Percentiles rank a stretch among this genome's conserved stretches.
These are phyloP conservation scores for Hysterangium stoloniferum DNA, from an alignment of 768 basidiomycete species.

Conservation along the genomic window DNA sequence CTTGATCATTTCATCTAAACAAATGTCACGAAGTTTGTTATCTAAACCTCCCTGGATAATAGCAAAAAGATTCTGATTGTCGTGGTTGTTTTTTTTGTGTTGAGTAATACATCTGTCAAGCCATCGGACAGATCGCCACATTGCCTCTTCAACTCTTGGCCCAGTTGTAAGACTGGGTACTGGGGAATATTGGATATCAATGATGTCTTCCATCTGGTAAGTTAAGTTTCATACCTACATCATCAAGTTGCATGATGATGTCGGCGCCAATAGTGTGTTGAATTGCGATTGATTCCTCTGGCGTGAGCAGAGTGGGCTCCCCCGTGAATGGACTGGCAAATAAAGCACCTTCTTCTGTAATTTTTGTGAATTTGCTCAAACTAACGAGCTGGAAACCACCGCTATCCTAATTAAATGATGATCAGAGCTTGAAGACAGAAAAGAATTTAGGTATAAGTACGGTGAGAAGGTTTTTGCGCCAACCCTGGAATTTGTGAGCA, in stretches of 20 bases:
- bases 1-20: constrained; percentile 74
- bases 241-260: constrained; percentile 93
- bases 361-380: constrained; percentile 72
- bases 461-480: constrained; percentile 79
- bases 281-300: constrained; percentile 85
- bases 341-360: constrained; percentile 84
- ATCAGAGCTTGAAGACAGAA: background rate
- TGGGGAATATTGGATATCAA: constrained; percentile 23
- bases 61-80: constrained; percentile 80
- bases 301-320: constrained; percentile 83
- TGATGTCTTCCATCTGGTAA: background rate
- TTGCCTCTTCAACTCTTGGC: constrained; percentile 78
- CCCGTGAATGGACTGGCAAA: constrained; percentile 83
- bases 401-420: constrained; percentile 53
- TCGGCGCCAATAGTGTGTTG: constrained; percentile 89
- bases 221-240: constrained; percentile 56
- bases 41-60: constrained; percentile 89
- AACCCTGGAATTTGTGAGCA: constrained; percentile 86
- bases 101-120: constrained; percentile 79
- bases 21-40: constrained; percentile 58
- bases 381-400: constrained; percentile 89
- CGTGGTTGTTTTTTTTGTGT: constrained; percentile 62
- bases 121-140: constrained; percentile 85
- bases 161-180: constrained; percentile 78
- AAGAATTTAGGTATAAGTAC: constrained; percentile 27